These are phyloP conservation scores for Discostella stelligera DNA, from an alignment of 352 stramenopile genomes.

Conservation along the genomic window DNA sequence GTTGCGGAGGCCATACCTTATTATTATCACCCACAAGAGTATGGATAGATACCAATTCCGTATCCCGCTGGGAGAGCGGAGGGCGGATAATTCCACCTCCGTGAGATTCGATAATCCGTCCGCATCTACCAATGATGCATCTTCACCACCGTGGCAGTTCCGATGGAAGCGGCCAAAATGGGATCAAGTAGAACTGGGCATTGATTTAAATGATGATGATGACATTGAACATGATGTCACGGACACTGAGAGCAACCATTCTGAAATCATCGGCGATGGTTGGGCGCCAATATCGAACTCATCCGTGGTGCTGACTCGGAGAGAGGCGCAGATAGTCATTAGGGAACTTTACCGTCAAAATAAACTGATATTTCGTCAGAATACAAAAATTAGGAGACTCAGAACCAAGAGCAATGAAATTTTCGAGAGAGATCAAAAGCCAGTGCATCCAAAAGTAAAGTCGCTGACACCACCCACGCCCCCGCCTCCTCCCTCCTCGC, in stretches of 20 bases:
- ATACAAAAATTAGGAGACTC: too few relatives aligned
- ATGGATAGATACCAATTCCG: constrained; percentile 80
- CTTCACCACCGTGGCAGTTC: constrained; percentile 36
- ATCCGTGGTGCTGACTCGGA: constrained; percentile 38
- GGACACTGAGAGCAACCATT: background rate
- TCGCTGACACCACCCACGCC: too few relatives aligned
- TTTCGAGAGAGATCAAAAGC: too few relatives aligned
- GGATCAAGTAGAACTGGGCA: constrained; percentile 28
- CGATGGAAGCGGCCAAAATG: constrained; percentile 48
- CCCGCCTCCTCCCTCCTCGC: too few relatives aligned
- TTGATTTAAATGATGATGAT: constrained; percentile 6
- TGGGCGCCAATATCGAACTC: constrained; percentile 45
- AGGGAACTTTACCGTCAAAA: constrained; percentile 30
- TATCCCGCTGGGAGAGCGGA: constrained; percentile 66
- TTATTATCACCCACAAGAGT: constrained; percentile 75
- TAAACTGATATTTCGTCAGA: too few relatives aligned
- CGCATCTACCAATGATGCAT: background rate
- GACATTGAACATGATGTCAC: background rate
- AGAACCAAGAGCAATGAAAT: too few relatives aligned
- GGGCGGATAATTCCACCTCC: constrained; percentile 24
- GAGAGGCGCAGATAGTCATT: constrained; percentile 38
- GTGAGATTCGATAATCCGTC: constrained; percentile 11
- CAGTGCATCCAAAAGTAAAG: too few relatives aligned
- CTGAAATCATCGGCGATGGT: constrained; percentile 6
- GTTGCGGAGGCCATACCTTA: constrained; percentile 27